These are phyloP conservation scores for Teratosphaeria viscida DNA, from an alignment of 2,329 filamentous ascomycete genomes.

Conservation along the genomic window DNA sequence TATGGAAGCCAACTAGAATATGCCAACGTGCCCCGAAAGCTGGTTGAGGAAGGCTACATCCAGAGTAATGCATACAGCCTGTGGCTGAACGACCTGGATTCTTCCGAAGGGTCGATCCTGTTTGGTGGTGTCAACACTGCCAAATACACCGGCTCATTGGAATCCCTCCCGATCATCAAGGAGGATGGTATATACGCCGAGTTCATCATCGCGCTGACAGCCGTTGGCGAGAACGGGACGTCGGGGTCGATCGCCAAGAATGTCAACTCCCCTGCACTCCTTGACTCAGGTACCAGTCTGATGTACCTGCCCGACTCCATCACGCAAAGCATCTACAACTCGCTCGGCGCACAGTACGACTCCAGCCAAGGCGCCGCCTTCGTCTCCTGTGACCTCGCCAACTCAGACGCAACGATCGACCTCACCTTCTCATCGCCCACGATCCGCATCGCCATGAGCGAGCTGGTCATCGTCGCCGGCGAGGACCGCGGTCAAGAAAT, in stretches of 20 bases:
- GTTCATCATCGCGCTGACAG: constrained; percentile 43
- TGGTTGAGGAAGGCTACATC: constrained; percentile 54
- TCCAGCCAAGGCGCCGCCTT: constrained; percentile 35
- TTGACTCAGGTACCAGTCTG: constrained; percentile 67
- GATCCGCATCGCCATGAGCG: constrained; percentile 45
- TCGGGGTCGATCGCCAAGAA: constrained; percentile 34
- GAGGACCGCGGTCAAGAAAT: constrained; percentile 29
- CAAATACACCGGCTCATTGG: constrained; percentile 58
- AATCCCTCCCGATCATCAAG: constrained; percentile 49
- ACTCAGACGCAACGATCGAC: constrained; percentile 40
- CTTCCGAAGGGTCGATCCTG: constrained; percentile 59
- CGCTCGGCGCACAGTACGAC: constrained; percentile 33
- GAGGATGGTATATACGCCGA: constrained; percentile 40
- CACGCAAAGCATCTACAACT: constrained; percentile 33
- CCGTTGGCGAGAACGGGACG: constrained; percentile 33
- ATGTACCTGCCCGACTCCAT: constrained; percentile 58
- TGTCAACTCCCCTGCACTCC: constrained; percentile 45
- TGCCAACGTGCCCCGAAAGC: constrained; percentile 52
- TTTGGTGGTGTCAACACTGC: constrained; percentile 73
- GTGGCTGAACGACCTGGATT: constrained; percentile 49
- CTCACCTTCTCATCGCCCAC: constrained; percentile 47
- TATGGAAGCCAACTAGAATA: constrained; percentile 41
- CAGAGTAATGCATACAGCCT: constrained; percentile 57
- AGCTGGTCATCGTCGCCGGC: constrained; percentile 45
- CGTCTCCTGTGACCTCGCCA: constrained; percentile 43